Percentiles rank a stretch among this genome's conserved stretches.
These are phyloP conservation scores for Colletotrichum sp. DNA, from an alignment of 2,329 filamentous ascomycete genomes.

Conservation along the genomic window DNA sequence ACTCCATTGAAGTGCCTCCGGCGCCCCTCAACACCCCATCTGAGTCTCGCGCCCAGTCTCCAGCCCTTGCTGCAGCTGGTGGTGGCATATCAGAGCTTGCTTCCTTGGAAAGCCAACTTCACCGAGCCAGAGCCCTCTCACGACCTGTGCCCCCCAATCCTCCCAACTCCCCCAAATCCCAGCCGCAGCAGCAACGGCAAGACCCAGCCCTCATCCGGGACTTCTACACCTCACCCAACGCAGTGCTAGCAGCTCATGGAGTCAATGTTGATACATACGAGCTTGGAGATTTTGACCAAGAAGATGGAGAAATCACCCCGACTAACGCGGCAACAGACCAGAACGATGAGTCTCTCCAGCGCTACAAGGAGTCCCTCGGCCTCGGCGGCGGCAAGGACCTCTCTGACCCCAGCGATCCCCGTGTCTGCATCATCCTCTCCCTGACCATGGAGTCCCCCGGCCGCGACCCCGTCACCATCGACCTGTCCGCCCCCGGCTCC, in stretches of 20 bases:
- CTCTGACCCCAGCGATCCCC: constrained; percentile 79
- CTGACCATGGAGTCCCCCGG: constrained; percentile 87
- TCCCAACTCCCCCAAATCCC: constrained; percentile 9
- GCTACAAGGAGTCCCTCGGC: constrained; percentile 97
- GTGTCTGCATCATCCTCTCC: constrained; percentile 91
- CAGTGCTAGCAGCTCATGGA: constrained; percentile 1
- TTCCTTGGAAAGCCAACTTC: neutral
- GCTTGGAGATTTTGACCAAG: neutral
- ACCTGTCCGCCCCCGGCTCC: constrained; percentile 76
- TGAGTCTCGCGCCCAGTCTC: constrained; percentile 5
- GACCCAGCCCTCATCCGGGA: constrained; percentile 1
- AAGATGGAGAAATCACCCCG: constrained; percentile 4
- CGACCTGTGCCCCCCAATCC: constrained; percentile 12
- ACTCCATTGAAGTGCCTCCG: constrained; percentile 13
- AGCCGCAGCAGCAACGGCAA: neutral
- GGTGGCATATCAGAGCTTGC: neutral
- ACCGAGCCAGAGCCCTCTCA: constrained; percentile 10
- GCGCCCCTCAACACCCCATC: constrained; percentile 13
- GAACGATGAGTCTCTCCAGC: constrained; percentile 90
- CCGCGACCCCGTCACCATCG: constrained; percentile 85
- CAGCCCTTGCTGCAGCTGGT: neutral
- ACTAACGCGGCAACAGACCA: constrained; percentile 48
- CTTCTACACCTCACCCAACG: constrained; percentile 3
- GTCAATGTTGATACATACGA: neutral
- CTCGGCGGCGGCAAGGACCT: constrained; percentile 76